These are phyloP conservation scores for Pleodorina starrii DNA, from an alignment of 139 green algal genomes.

Conservation along the genomic window DNA sequence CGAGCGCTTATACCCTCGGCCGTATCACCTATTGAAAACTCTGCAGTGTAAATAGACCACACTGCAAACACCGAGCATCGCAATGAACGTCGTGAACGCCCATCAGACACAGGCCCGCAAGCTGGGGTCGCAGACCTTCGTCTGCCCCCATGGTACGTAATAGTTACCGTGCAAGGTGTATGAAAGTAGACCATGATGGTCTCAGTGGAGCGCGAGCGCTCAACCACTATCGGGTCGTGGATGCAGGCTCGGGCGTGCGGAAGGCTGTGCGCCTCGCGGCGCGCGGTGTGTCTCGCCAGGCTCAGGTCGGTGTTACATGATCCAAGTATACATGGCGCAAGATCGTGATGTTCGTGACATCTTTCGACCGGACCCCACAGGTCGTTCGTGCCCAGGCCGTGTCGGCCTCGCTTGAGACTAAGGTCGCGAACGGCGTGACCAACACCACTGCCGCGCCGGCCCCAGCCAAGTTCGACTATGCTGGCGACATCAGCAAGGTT, in stretches of 20 bases:
- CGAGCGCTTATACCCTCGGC: no score
- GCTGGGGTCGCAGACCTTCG: constrained; percentile 34
- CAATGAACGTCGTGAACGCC: constrained; percentile 19
- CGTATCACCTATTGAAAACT: no score
- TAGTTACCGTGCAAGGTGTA: no score
- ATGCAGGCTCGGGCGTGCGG: constrained; percentile 18
- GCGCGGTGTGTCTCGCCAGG: not conserved
- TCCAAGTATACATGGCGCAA: no score
- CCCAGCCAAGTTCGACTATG: not conserved
- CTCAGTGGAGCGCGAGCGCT: not conserved
- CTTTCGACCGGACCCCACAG: constrained; percentile 20
- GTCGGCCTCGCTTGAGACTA: not conserved
- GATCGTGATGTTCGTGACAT: not conserved
- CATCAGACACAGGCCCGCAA: constrained; percentile 17
- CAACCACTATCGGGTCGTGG: not conserved
- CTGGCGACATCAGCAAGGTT: constrained; percentile 48
- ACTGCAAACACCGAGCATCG: not conserved
- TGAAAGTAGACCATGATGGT: no score
- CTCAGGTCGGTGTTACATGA: constrained; percentile 28
- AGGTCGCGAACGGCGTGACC: constrained; percentile 15
- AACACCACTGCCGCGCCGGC: not conserved
- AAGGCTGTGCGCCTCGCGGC: not conserved
- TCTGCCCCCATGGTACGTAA: constrained; percentile 40
- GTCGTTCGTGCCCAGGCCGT: constrained; percentile 42
- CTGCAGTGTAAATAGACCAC: not conserved